Evolutionary conservation across 2,329 filamentous ascomycete species (phyloP), one percentile per base, ranked within the genome.

Genomic region (Zasmidium cellare): DNA sequence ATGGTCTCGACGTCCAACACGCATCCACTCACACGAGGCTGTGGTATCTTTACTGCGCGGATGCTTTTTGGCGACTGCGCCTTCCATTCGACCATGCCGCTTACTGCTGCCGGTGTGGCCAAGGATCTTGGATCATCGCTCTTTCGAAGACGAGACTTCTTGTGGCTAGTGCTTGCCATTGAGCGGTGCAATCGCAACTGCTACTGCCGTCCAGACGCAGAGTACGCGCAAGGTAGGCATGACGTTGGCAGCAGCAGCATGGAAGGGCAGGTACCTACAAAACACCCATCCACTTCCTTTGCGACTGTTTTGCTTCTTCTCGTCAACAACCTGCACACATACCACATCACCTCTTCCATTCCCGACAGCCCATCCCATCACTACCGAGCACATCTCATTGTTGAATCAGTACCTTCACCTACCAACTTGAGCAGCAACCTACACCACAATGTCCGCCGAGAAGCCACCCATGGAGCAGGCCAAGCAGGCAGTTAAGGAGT

Each of bases 401-500:
- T 14, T 41, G 35, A 41, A 41, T 41, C 35, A 41, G 35, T 41
- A 41, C 35, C 35, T 41, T 41, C 7, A 41, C 35, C 35, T 20
- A 51, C 24, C 46, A 44, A 45, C 24, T 44, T 46, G 45, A 50
- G 46, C 53, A 49, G n/a, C 28, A 56, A 48, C 41, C 22, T 19
- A 50, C 24, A 60, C 55, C 62, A 68, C 51, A 50, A 46, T 48
- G 49, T 56, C n/a, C 57, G 46, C 35, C 44, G 20, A 11, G 45
- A 56, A 35, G 46, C 51, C 57, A 71, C 80, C 23, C 65, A 87
- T 89, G 86, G 80, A 89, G 16, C 84, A 84, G 70, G 85, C 86
- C 41, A 88, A 86, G 78, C 77, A 80, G 67, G 83, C 82, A 59
- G 81, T 89, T 67, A 75, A 76, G 48, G 80, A 81, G 69, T 87